Evolutionary conservation across 164 flowering plant genomes (phyloP), one percentile per base, ranked within the genome.

Genomic region (Berberis vulgaris): DNA sequence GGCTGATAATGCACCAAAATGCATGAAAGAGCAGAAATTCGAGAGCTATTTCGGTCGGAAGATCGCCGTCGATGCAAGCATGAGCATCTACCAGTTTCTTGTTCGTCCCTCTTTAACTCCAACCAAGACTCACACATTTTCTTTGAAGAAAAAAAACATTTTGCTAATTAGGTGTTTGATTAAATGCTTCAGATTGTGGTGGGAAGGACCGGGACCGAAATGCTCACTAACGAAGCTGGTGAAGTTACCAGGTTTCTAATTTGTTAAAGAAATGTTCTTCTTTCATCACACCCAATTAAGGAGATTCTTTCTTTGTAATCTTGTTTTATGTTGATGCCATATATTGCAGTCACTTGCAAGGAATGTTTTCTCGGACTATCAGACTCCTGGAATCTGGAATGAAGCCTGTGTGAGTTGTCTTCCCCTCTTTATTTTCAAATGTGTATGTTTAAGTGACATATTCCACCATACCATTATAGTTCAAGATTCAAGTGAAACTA

Each of bases 81-180:
- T 91, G 97, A 86, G 99, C 85, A 91, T 95, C 49, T 95, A 95
- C 70, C 98, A 95, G 79, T 95, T 95, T 76, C 92, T 91, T 44
- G 97, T 91, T 3, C 38, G 80, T 75, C 13, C 45, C 26, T 26
- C 43, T 41, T 12, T 4, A 55, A 49, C 41, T 57, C 57, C 7
- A 43, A 58, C 26, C 45, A 4, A 5, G 43, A 13, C 12, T 45
- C 12, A 11, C 4, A n/a, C 1, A 38, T 59, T 54, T 54, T 46
- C 11, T 67, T 39, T 39, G 1, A 3, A n/a, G n/a, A 52, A 52
- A 52, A 7, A 52, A 52, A 52, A 6, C 3, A 8, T 50, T 5
- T 6, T 50, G 2, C 7, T 50, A 8, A 5, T 8, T 9, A 7
- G 57, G 43, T 47, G 38, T 49, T 61, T 40, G 54, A 49, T 55